These are phyloP conservation scores for Blastobotrys muscicola DNA, from an alignment of 805 yeast genomes.

Conservation along the genomic window DNA sequence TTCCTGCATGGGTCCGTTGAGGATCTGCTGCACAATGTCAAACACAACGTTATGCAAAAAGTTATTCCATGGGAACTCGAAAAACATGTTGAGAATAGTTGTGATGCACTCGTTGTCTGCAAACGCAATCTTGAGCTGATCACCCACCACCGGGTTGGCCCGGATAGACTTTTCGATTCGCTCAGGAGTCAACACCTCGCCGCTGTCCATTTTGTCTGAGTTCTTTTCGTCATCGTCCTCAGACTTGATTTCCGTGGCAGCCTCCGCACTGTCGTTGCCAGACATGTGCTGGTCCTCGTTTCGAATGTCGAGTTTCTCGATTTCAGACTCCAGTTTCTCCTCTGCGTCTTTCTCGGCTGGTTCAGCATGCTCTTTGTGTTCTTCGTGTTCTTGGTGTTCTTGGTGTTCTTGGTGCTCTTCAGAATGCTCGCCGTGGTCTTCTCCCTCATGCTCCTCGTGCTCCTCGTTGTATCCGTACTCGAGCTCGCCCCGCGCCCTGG, in stretches of 20 bases:
- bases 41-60: constrained; percentile 95
- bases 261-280: constrained; percentile 5
- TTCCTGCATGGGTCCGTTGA: constrained; percentile 77
- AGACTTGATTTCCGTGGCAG: constrained; percentile 6
- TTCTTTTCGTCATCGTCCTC: constrained; percentile 18
- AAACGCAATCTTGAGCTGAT: constrained; percentile 70
- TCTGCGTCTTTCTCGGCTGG: constrained; percentile 17
- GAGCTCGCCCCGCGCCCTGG: constrained; percentile 24
- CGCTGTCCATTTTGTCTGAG: constrained; percentile 3
- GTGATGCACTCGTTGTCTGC: constrained; percentile 63
- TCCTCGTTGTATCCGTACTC: constrained; percentile 6
- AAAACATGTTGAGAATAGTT: constrained; percentile 63
- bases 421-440: constrained; percentile 10
- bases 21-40: constrained; percentile 89
- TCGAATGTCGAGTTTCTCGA: neutral
- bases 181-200: constrained; percentile 5
- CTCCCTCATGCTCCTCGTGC: constrained; percentile 3
- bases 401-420: constrained; percentile 17
- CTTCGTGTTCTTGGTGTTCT: constrained; percentile 12
- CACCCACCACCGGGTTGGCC: constrained; percentile 69
- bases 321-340: constrained; percentile 17
- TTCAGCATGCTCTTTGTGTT: constrained; percentile 19
- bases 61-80: constrained; percentile 91
- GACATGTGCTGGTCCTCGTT: neutral
- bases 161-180: constrained; percentile 38